phyloP scores from a whole-genome alignment of 805 yeast genomes.

The Spathaspora hagerdaliae region DNA sequence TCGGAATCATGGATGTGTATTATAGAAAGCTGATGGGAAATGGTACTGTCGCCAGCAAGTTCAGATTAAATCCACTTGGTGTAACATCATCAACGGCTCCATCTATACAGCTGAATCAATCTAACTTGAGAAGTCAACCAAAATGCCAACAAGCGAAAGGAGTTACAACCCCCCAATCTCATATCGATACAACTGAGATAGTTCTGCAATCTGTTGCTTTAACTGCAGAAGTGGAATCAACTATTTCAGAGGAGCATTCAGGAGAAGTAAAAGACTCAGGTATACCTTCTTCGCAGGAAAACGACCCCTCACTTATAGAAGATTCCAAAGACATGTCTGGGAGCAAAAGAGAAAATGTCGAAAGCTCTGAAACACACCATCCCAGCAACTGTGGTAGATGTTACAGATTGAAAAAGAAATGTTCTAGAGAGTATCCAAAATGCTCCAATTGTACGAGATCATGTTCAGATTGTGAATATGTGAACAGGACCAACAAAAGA shows the following conservation, averaged over 20 bases:
- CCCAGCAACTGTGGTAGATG: conserved; percentile 37
- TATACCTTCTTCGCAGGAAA: too few relatives aligned
- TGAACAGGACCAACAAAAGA: conserved; percentile 26
- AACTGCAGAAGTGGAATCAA: too few relatives aligned
- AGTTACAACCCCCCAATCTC: neutral
- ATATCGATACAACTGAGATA: neutral
- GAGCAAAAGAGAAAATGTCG: neutral
- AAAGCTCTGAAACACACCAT: conserved; percentile 20
- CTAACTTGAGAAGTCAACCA: conserved; percentile 10
- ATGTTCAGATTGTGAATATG: conserved; percentile 34
- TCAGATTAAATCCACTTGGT: conserved; percentile 14
- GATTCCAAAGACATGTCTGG: neutral
- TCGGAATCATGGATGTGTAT: conserved; percentile 27
- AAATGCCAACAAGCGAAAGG: neutral
- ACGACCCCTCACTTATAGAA: neutral
- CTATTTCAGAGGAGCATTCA: too few relatives aligned
- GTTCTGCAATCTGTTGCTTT: too few relatives aligned
- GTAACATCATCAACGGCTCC: conserved; percentile 1
- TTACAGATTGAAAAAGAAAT: conserved; percentile 40
- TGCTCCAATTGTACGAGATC: conserved; percentile 36
- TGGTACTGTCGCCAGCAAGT: conserved; percentile 35
- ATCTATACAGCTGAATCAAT: conserved; percentile 14
- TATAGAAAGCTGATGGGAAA: conserved; percentile 36
- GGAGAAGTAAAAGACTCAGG: too few relatives aligned
- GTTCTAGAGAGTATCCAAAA: conserved; percentile 34